Evolutionary conservation across 1,139 yeast species (phyloP), one percentile per base, ranked within the genome.

Genomic region (Waltiozyma solani): DNA sequence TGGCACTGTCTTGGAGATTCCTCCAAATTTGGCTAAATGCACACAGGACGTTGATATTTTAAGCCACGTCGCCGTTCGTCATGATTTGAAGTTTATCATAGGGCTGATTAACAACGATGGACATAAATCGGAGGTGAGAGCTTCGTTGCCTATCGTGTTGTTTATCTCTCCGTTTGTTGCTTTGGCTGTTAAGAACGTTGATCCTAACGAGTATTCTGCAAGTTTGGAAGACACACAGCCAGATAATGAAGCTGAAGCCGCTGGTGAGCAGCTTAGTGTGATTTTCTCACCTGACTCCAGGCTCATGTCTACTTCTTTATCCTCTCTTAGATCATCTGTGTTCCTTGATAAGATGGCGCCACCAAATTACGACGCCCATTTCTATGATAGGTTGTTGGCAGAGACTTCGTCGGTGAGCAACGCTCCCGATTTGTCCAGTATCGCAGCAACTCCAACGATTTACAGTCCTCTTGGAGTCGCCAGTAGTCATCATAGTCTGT

Each of bases 371-470:
- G 87, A 79, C 46, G 77, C 71, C 44, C 95, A 86, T 56, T 74
- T 87, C 30, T 87, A 84, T 59, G 98, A 91, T 59, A 64, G 87
- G 41, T 62, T 91, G 30, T 89, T 89, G 89, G 69, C 73, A 29
- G 95, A 82, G 41, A 66, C n/a, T n/a, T n/a, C 78, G 4, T 24
- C 40, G 4, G 46, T 52, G 20, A 53, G 54, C 12, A 50, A 58
- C 34, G 52, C 62, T 1, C 60, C 62, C 6, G 53, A 52, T 13
- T 44, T 42, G 6, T 56, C 61, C 2, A 50, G 50, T 8, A 11
- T 52, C 2, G 58, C 48, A 20, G 52, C 61, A 1, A 62, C 63
- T 4, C 43, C 52, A 17, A 48, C 52, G 10, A 14, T 27, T 15
- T 15, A 15, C 13, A 11, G 36, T 2, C 22, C 37, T 8, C 18